Evolutionary conservation across 2,329 filamentous ascomycete species (phyloP), one percentile per base, ranked within the genome.

Genomic region (Colletotrichum abscissum): DNA sequence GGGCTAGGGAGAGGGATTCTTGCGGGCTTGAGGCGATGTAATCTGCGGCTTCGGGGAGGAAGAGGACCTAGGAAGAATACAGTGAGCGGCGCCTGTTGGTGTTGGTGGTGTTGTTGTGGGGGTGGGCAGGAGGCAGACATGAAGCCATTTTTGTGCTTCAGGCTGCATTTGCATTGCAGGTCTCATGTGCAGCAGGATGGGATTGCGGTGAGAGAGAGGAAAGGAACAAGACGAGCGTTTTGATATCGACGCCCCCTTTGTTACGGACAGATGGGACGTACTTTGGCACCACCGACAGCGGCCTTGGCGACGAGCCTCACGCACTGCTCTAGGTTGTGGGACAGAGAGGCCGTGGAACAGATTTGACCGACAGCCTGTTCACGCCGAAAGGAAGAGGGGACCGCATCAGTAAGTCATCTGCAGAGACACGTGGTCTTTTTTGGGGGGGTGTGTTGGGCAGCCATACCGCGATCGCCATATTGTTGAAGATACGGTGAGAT

Each of bases 11-110:
- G 9, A 95, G 83, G 0, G 92, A 93, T 78, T 95, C 92, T 12
- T 89, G 82, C 2, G 92, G 86, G 0, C 91, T 92, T 1, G 88
- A 86, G 24, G 91, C 93, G 78, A 98, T 95, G 86, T 98, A 98
- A 84, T 98, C 95, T 69, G 91, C 91, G 28, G 96, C 96, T 88
- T 98, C 96, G 14, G 96, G 96, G 66, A 98, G 92, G 85, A 98
- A 98, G 63, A 98, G 89, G 22, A 93, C 91, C 90, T 94, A 75
- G 62, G 63, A 38, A 57, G 8, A 9, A 67, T 62, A 35, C 49
- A 22, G 62, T 63, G n/a, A 63, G 62, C 22, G 8, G 33, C 8
- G 1, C 22, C 22, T 1, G 38, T 60, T 26, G 35, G 33, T 19
- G 12, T 33, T 16, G 16, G 3, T n/a, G 4, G 12, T 42, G 35